These are phyloP conservation scores for Lachnum nothofagi DNA, from an alignment of 2,329 filamentous ascomycete species.

Conservation along the genomic window DNA sequence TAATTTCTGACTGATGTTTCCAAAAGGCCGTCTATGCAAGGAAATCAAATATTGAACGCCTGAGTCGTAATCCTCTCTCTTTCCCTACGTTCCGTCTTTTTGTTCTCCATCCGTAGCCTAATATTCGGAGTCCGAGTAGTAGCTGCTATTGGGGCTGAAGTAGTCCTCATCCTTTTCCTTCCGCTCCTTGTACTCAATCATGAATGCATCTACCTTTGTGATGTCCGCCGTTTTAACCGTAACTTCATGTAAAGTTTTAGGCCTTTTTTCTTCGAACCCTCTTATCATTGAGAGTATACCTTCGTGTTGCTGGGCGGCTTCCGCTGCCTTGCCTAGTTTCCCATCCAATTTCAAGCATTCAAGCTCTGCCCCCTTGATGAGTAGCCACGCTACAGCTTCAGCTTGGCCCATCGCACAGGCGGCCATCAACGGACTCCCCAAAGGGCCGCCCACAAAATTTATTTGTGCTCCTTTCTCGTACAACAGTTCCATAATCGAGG, in stretches of 20 bases:
- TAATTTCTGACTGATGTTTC: too few species aligned
- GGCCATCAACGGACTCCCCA: background rate
- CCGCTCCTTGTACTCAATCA: slow-evolving; percentile 28
- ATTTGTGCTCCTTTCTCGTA: background rate
- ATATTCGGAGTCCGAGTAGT: too few species aligned
- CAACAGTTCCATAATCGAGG: background rate
- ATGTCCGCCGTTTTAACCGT: background rate
- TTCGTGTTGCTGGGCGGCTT: slow-evolving; percentile 1
- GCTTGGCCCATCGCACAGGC: background rate
- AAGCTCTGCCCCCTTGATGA: background rate
- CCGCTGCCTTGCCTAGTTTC: background rate
- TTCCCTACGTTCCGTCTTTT: too few species aligned
- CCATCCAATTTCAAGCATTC: background rate
- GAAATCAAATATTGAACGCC: too few species aligned
- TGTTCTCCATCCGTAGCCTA: too few species aligned
- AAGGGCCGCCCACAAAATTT: background rate
- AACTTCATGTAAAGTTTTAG: background rate
- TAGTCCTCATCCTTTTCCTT: background rate
- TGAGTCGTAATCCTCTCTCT: too few species aligned
- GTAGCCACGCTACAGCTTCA: slow-evolving; percentile 1
- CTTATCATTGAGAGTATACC: background rate
- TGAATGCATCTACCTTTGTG: background rate
- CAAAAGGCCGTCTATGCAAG: too few species aligned
- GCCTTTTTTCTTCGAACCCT: background rate
- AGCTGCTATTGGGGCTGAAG: too few species aligned